Evolutionary conservation across 2,329 filamentous ascomycete species (phyloP), one percentile per base, ranked within the genome.

Genomic region (Pezicula carpinea): DNA sequence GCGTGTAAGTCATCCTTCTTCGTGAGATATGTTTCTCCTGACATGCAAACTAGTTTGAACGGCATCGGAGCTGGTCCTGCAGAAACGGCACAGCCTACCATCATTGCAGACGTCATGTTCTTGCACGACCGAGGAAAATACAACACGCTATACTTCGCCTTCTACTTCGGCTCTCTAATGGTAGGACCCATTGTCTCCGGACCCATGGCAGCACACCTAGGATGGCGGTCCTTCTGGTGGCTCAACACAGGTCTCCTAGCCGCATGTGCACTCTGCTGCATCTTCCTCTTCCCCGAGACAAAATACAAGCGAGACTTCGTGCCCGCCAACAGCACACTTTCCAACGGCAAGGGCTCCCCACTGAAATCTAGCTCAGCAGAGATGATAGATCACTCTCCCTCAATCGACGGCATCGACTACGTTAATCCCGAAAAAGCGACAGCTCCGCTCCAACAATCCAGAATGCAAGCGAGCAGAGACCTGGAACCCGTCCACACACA

Each of bases 181-280:
- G 73, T 74, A 52, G 76, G 70, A 3, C 77, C 76, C 2, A 82
- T 82, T 48, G 70, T 82, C 40, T 69, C 77, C 1, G 82, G 82
- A 1, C 65, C 76, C 0, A 85, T 85, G 79, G 72, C 79, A 1
- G 66, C 76, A 36, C 71, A 76, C 31, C 60, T 75, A 4, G 79
- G 79, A 40, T 83, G 78, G 76, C 68, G 78, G 21, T 79, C 67
- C 56, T 85, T 85, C 61, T 85, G 79, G 77, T 85, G 80, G 80
- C 67, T 85, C 52, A 83, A 83, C 52, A 75, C 78, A 2, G 81
- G 60, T 1, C 43, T 84, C 2, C 63, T 80, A 2, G 73, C 66
- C 1, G 56, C 76, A 3, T 71, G 72, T 0, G 63, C 76, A 18
- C 23, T 81, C 4, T 66, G 79, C 58, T 69, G 75, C 29, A 60